Evolutionary conservation across 805 yeast genomes (phyloP).

Genomic region (Teunomyces barrocoloradensis): DNA sequence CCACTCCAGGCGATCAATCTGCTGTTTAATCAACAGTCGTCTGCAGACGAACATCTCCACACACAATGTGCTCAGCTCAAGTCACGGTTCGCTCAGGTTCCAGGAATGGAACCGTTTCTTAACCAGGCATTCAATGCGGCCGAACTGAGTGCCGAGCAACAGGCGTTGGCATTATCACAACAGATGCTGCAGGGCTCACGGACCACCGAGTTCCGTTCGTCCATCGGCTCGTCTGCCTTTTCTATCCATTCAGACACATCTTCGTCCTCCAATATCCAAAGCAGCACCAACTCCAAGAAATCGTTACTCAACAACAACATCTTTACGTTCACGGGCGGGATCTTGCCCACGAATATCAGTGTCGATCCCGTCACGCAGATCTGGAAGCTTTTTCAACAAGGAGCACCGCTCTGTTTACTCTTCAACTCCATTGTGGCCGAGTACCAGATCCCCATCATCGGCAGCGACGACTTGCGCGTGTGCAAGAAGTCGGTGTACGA

Average conservation of each 20-base stretch:
- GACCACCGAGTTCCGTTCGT: conserved; percentile 29
- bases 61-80: conserved; percentile 61
- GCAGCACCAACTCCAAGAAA: conserved; percentile 8
- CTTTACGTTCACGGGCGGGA: conserved; percentile 71
- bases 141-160: conserved; percentile 69
- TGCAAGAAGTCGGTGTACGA: conserved; percentile 90
- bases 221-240: conserved; percentile 33
- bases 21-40: conserved; percentile 63
- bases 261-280: conserved; percentile 19
- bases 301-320: conserved; percentile 34
- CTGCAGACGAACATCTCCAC: conserved; percentile 65
- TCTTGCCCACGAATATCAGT: conserved; percentile 65
- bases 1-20: conserved; percentile 44
- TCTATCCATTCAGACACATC: conserved; percentile 36
- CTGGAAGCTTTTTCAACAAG: conserved; percentile 86
- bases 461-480: conserved; percentile 76
- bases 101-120: conserved; percentile 68
- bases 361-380: conserved; percentile 93
- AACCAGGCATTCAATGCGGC: conserved; percentile 63
- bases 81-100: conserved; percentile 53
- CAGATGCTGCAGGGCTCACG: conserved; percentile 14
- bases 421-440: conserved; percentile 63
- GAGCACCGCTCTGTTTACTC: conserved; percentile 84
- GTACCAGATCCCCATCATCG: conserved; percentile 58
- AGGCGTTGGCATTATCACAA: conserved; percentile 53